Evolutionary conservation across 1,139 yeast species (phyloP).

Genomic region (Yamadazyma trypodendri): DNA sequence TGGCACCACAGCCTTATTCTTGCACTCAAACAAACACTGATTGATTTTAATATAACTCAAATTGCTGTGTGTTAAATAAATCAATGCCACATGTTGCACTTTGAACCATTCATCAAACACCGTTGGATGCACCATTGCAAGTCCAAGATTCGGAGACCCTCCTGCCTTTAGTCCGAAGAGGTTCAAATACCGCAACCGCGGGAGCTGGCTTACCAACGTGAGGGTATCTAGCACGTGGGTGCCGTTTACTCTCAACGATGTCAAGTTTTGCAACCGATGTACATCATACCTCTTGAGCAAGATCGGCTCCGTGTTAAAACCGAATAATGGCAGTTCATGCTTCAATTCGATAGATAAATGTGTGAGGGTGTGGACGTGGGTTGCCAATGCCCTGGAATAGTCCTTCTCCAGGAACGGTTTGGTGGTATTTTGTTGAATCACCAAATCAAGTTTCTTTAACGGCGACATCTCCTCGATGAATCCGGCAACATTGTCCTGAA

Average conservation of each 20-base stretch:
- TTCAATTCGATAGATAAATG: slow-evolving; percentile 45
- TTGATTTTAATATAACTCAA: slow-evolving; percentile 47
- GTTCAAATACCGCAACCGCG: slow-evolving; percentile 37
- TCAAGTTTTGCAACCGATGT: slow-evolving; percentile 20
- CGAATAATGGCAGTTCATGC: slow-evolving; percentile 30
- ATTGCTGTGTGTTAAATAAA: slow-evolving; percentile 27
- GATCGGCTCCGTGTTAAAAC: slow-evolving; percentile 30
- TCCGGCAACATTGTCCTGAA: slow-evolving; percentile 39
- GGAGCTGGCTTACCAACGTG: slow-evolving; percentile 24
- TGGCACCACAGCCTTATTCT: slow-evolving; percentile 28
- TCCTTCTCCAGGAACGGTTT: slow-evolving; percentile 17
- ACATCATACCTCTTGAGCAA: slow-evolving; percentile 18
- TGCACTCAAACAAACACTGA: slow-evolving; percentile 32
- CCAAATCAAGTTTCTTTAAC: slow-evolving; percentile 34
- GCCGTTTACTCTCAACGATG: slow-evolving; percentile 42
- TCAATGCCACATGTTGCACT: slow-evolving; percentile 52
- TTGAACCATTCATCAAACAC: slow-evolving; percentile 58
- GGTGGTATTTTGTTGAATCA: slow-evolving; percentile 41
- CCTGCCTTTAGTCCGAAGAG: slow-evolving; percentile 53
- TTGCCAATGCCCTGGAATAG: slow-evolving; percentile 7
- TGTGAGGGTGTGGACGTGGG: slow-evolving; percentile 21
- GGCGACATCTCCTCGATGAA: slow-evolving; percentile 28
- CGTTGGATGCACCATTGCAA: slow-evolving; percentile 54
- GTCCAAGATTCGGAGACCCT: slow-evolving; percentile 55
- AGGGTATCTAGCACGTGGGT: slow-evolving; percentile 25